These are phyloP conservation scores for Pochonia chlamydosporia DNA, from an alignment of 2,329 filamentous ascomycete species.

Conservation along the genomic window DNA sequence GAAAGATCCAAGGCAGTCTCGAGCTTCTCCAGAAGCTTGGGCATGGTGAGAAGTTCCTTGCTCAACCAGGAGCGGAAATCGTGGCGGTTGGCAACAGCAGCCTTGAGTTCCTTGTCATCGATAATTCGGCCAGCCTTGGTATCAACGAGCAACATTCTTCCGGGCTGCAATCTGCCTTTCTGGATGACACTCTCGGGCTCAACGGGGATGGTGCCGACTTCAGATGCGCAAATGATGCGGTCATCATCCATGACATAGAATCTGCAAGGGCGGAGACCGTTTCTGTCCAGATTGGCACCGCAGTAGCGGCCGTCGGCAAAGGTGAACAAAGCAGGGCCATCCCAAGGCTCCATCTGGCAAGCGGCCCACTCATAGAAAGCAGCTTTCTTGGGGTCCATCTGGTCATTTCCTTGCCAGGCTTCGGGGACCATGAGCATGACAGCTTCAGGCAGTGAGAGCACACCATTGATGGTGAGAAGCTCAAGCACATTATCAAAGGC, in stretches of 20 bases:
- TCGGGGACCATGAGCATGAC: slow-evolving; percentile 99
- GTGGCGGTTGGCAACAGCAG: slow-evolving; percentile 76
- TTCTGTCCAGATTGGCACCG: slow-evolving; percentile 92
- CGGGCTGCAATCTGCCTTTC: slow-evolving; percentile 89
- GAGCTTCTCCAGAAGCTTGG: slow-evolving; percentile 62
- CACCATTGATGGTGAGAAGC: slow-evolving; percentile 89
- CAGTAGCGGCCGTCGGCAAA: slow-evolving; percentile 96
- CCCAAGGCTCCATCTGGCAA: slow-evolving; percentile 99
- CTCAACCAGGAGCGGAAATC: slow-evolving; percentile 89
- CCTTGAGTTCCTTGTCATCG: slow-evolving; percentile 87
- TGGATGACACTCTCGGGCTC: slow-evolving; percentile 86
- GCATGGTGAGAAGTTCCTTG: slow-evolving; percentile 75
- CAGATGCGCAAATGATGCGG: slow-evolving; percentile 93
- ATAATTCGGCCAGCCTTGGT: slow-evolving; percentile 86
- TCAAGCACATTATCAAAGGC: slow-evolving; percentile 97
- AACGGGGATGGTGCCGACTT: slow-evolving; percentile 88
- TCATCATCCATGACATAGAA: slow-evolving; percentile 97
- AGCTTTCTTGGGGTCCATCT: slow-evolving; percentile 91
- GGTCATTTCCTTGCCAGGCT: slow-evolving; percentile 90
- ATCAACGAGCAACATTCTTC: slow-evolving; percentile 93
- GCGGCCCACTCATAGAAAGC: slow-evolving; percentile 99
- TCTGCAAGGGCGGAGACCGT: slow-evolving; percentile 89
- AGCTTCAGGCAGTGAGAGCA: slow-evolving; percentile 88
- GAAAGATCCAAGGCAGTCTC: slow-evolving; percentile 58
- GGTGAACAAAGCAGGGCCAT: slow-evolving; percentile 92